These are phyloP conservation scores for Botrytis fabae DNA, from an alignment of 2,329 filamentous ascomycete species.

Conservation along the genomic window DNA sequence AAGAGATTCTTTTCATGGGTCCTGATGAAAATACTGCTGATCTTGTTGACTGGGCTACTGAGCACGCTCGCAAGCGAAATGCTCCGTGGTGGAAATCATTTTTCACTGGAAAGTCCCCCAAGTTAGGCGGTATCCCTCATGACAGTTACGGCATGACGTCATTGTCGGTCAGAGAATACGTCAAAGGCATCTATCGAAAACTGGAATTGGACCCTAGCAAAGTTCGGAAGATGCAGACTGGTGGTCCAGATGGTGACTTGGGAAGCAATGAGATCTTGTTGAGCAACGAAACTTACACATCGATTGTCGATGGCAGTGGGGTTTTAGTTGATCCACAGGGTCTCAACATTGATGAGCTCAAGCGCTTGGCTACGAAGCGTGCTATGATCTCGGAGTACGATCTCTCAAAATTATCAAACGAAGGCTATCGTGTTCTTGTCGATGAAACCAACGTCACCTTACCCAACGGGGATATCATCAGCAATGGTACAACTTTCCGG, in stretches of 20 bases:
- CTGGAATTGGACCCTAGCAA: slow-evolving; percentile 81
- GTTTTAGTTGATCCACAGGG: slow-evolving; percentile 93
- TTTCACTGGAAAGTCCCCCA: slow-evolving; percentile 98
- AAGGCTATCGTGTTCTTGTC: slow-evolving; percentile 88
- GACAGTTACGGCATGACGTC: slow-evolving; percentile 98
- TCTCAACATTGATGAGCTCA: slow-evolving; percentile 78
- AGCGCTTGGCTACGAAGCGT: slow-evolving; percentile 80
- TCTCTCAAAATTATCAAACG: slow-evolving; percentile 75
- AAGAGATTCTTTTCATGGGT: slow-evolving; percentile 98
- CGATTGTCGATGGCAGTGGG: slow-evolving; percentile 94
- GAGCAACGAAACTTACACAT: slow-evolving; percentile 91
- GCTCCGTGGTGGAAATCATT: slow-evolving; percentile 99
- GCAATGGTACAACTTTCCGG: slow-evolving; percentile 92
- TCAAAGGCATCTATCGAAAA: slow-evolving; percentile 96
- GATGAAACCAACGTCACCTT: slow-evolving; percentile 89
- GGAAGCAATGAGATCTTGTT: slow-evolving; percentile 97
- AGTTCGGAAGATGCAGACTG: slow-evolving; percentile 94
- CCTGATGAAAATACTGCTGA: slow-evolving; percentile 98
- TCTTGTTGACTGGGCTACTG: slow-evolving; percentile 97
- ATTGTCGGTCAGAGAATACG: slow-evolving; percentile 91
- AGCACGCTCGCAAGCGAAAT: slow-evolving; percentile 82
- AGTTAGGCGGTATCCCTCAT: slow-evolving; percentile 93
- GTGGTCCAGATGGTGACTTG: slow-evolving; percentile 92
- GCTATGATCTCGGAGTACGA: slow-evolving; percentile 91
- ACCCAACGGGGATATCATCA: slow-evolving; percentile 80